phyloP scores from a whole-genome alignment of 148 eudicot genomes.

The Heliosperma pusillum region DNA sequence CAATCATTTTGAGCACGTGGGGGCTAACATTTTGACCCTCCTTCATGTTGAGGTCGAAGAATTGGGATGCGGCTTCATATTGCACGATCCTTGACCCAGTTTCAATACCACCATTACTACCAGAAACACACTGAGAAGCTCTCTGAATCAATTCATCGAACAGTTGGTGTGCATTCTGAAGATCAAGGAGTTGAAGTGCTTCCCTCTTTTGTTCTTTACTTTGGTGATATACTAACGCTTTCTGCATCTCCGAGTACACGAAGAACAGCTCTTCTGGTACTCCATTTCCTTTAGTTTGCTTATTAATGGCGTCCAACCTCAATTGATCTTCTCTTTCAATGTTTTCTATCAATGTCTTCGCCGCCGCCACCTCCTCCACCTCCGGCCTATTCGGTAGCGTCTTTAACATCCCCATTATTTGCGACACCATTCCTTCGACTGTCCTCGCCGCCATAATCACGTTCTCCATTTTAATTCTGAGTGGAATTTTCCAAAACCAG shows the following conservation, averaged over 20 bases:
- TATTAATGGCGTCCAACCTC: constrained; percentile 55
- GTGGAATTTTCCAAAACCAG: background rate
- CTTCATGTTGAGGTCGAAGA: too few relatives aligned
- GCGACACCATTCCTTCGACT: constrained; percentile 52
- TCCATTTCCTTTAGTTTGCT: constrained; percentile 31
- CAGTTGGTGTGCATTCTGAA: constrained; percentile 47
- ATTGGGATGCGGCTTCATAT: too few relatives aligned
- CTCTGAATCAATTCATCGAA: constrained; percentile 82
- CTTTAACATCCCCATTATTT: constrained; percentile 55
- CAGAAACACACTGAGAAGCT: constrained; percentile 54
- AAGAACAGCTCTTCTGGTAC: constrained; percentile 62
- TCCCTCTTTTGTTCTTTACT: constrained; percentile 63
- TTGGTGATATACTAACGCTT: constrained; percentile 38
- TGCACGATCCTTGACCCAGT: background rate
- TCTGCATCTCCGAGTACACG: constrained; percentile 64
- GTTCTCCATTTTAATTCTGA: background rate
- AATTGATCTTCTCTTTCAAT: constrained; percentile 55
- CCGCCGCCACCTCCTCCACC: constrained; percentile 71
- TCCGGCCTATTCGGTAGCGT: constrained; percentile 56
- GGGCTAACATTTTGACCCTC: too few relatives aligned
- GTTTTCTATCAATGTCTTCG: constrained; percentile 47
- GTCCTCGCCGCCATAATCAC: too few relatives aligned
- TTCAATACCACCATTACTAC: background rate
- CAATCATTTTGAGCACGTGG: too few relatives aligned
- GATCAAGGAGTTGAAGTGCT: constrained; percentile 59